These are phyloP conservation scores for Cryptosporidium tyzzeri DNA, from an alignment of 169 alveolate genomes.

Conservation along the genomic window DNA sequence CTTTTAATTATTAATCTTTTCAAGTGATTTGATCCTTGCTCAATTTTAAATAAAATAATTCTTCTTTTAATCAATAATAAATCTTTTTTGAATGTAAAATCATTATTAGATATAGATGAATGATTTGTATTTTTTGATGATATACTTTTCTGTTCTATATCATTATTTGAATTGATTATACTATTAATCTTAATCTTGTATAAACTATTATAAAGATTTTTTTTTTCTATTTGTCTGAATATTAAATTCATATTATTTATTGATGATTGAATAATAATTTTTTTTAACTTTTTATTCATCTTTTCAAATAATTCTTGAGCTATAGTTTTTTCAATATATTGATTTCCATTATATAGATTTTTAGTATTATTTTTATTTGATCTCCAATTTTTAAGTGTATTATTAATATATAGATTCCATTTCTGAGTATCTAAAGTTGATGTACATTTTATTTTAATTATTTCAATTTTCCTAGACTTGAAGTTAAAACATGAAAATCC, in stretches of 20 bases:
- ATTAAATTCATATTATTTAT: neutral
- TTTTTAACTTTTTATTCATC: conserved; percentile 30
- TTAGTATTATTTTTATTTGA: conserved; percentile 31
- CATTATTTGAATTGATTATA: neutral
- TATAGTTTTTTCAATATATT: conserved; percentile 55
- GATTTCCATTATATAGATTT: conserved; percentile 28
- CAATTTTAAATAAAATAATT: conserved; percentile 43
- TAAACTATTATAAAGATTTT: conserved; percentile 27
- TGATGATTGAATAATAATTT: neutral
- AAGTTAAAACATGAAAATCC: neutral
- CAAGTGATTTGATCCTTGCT: conserved; percentile 42
- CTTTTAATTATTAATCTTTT: conserved; percentile 23
- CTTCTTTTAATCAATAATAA: conserved; percentile 34
- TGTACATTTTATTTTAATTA: conserved; percentile 53
- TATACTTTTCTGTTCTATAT: neutral
- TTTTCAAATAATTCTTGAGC: conserved; percentile 66
- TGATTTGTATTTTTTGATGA: neutral
- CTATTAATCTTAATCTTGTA: neutral
- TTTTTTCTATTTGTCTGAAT: neutral
- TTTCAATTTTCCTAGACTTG: neutral
- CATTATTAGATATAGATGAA: neutral
- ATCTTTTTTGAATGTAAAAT: conserved; percentile 10
- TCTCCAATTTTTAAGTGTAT: conserved; percentile 52
- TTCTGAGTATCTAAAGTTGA: conserved; percentile 67
- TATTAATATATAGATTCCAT: conserved; percentile 51